Evolutionary conservation across 306 rosid species (phyloP).

Genomic region (Abrus precatorius): DNA sequence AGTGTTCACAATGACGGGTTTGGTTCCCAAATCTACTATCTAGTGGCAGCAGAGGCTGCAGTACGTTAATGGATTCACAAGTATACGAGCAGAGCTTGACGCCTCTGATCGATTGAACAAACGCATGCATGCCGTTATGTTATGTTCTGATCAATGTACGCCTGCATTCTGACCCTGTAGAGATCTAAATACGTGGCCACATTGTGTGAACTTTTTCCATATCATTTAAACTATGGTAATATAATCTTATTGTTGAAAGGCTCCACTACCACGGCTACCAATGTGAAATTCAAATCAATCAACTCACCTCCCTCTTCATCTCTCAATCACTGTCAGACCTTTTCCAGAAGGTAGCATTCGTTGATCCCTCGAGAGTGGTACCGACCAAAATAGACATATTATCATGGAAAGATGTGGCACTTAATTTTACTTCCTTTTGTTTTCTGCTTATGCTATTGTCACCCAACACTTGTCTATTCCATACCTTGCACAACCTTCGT

Average conservation of each 20-base stretch:
- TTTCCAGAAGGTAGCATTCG: constrained; percentile 3
- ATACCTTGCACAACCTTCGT: neutral
- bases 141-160: neutral
- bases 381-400: constrained; percentile 14
- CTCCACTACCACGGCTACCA: constrained; percentile 30
- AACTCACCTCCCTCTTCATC: constrained; percentile 9
- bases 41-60: constrained; percentile 30
- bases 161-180: neutral
- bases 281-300: constrained; percentile 36
- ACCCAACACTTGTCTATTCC: neutral
- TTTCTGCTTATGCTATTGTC: constrained; percentile 19
- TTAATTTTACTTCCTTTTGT: constrained; percentile 9
- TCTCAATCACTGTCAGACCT: constrained; percentile 32
- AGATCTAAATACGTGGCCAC: neutral
- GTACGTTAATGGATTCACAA: constrained; percentile 7
- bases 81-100: constrained; percentile 2
- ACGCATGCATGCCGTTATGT: constrained; percentile 4
- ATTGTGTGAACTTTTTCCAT: neutral
- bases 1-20: neutral
- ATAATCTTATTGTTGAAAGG: constrained; percentile 4
- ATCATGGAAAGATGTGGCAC: neutral
- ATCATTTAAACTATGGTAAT: neutral
- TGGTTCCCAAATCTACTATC: neutral
- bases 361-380: constrained; percentile 12
- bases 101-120: constrained; percentile 14